These are phyloP conservation scores for Plasmodium vivax DNA, from an alignment of 169 alveolate species.

Conservation along the genomic window DNA sequence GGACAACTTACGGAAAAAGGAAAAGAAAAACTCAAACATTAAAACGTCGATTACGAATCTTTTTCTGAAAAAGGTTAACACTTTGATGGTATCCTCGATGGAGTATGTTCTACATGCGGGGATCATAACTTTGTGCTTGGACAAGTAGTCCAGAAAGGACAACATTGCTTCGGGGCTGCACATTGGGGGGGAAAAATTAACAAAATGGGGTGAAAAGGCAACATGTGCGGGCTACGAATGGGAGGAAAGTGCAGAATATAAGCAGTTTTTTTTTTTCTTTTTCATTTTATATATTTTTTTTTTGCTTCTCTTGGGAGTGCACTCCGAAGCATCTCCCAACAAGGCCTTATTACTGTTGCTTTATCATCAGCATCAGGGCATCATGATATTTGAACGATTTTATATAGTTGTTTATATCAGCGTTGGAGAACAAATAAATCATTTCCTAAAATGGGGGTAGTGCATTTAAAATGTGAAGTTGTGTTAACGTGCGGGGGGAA, in stretches of 20 bases:
- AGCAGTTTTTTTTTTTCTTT: not conserved
- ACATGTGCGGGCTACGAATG: not conserved
- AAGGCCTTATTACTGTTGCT: slow-evolving; percentile 2
- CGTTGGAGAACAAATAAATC: not conserved
- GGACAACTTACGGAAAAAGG: slow-evolving; percentile 47
- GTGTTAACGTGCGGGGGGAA: not conserved
- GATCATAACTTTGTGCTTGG: slow-evolving; percentile 41
- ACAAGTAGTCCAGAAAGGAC: slow-evolving; percentile 36
- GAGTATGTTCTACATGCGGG: slow-evolving; percentile 51
- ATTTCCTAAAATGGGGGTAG: slow-evolving; percentile 18
- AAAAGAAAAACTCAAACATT: slow-evolving; percentile 63
- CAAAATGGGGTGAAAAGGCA: not conserved
- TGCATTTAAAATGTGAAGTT: not conserved
- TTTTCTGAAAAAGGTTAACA: slow-evolving; percentile 32
- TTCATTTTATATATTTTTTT: not conserved
- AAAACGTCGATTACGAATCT: slow-evolving; percentile 19
- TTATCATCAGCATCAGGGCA: slow-evolving; percentile 28
- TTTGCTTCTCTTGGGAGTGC: not conserved
- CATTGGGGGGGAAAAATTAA: not conserved
- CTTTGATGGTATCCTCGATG: slow-evolving; percentile 4
- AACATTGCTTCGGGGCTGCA: slow-evolving; percentile 9
- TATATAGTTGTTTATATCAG: not conserved
- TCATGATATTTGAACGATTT: slow-evolving; percentile 39
- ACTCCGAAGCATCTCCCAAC: not conserved
- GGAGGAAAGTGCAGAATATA: not conserved